A percentile compares a stretch with the other conserved stretches of the same genome.
phyloP scores from a whole-genome alignment of 1,284 basidiomycete genomes.

The Ustilago loliicola region DNA sequence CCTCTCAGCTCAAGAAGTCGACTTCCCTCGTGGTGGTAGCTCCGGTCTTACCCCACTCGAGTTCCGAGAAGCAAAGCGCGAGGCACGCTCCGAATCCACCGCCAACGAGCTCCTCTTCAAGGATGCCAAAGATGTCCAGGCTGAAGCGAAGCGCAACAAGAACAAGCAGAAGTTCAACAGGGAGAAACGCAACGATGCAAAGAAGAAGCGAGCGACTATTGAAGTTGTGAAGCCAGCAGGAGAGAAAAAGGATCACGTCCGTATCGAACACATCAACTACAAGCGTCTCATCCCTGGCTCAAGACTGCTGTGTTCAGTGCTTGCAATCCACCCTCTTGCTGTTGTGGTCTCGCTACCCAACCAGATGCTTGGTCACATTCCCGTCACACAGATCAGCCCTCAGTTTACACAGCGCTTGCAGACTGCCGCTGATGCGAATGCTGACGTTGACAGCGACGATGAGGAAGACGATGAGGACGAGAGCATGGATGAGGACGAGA shows the following conservation, averaged over 20 bases:
- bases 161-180: constrained; percentile 58
- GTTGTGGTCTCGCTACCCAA: constrained; percentile 93
- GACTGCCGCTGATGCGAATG: constrained; percentile 70
- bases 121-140: constrained; percentile 47
- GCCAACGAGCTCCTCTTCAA: constrained; percentile 77
- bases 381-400: constrained; percentile 92
- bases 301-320: constrained; percentile 86
- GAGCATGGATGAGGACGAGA: too few species aligned
- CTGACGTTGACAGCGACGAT: constrained; percentile 74
- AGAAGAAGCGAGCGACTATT: constrained; percentile 59
- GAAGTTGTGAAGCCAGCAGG: constrained; percentile 11
- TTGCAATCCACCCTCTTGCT: constrained; percentile 88
- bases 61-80: constrained; percentile 85
- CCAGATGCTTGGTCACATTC: constrained; percentile 93
- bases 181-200: constrained; percentile 67
- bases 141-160: constrained; percentile 47
- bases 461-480: constrained; percentile 69
- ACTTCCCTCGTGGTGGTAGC: constrained; percentile 91
- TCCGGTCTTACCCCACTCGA: constrained; percentile 86
- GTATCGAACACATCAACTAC: constrained; percentile 94
- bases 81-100: constrained; percentile 86
- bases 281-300: constrained; percentile 90
- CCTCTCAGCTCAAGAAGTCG: constrained; percentile 73
- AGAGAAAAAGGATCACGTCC: constrained; percentile 73
- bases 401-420: constrained; percentile 80